phyloP scores from a whole-genome alignment of 2,329 filamentous ascomycete species.

The Parasarocladium wereldwijsianum region DNA sequence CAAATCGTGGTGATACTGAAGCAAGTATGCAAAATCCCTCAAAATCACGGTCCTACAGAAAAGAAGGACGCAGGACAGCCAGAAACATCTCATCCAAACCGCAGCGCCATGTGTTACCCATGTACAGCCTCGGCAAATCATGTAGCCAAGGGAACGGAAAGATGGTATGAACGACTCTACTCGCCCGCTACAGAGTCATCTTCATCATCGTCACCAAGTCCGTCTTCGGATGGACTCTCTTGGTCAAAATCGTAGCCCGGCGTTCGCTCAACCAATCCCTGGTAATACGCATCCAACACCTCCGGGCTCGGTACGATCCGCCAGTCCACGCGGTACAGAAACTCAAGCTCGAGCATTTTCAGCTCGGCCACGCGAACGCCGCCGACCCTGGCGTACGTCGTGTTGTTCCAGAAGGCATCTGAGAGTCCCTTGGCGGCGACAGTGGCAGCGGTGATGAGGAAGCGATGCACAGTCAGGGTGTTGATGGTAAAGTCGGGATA shows the following conservation, averaged over 20 bases:
- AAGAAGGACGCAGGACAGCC: too few relatives aligned
- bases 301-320: constrained; percentile 93
- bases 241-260: constrained; percentile 38
- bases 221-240: constrained; percentile 14
- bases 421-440: constrained; percentile 93
- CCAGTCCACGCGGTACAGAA: constrained; percentile 87
- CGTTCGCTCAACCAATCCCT: constrained; percentile 60
- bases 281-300: constrained; percentile 85
- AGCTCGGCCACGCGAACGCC: constrained; percentile 83
- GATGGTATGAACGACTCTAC: too few relatives aligned
- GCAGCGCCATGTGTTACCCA: too few relatives aligned
- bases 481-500: constrained; percentile 95
- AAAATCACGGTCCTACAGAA: too few relatives aligned
- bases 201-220: constrained; percentile 19
- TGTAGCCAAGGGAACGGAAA: too few relatives aligned
- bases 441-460: constrained; percentile 88
- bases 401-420: constrained; percentile 97
- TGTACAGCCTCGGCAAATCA: too few relatives aligned
- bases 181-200: too few relatives aligned
- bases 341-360: constrained; percentile 83
- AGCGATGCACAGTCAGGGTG: constrained; percentile 90
- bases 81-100: too few relatives aligned
- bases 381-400: constrained; percentile 85
- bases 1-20: too few relatives aligned
- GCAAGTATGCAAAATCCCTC: too few relatives aligned